Percentiles rank a stretch among this genome's conserved stretches.
Evolutionary conservation across 805 yeast genomes (phyloP).

Genomic region (Hanseniaspora jakobsenii): DNA sequence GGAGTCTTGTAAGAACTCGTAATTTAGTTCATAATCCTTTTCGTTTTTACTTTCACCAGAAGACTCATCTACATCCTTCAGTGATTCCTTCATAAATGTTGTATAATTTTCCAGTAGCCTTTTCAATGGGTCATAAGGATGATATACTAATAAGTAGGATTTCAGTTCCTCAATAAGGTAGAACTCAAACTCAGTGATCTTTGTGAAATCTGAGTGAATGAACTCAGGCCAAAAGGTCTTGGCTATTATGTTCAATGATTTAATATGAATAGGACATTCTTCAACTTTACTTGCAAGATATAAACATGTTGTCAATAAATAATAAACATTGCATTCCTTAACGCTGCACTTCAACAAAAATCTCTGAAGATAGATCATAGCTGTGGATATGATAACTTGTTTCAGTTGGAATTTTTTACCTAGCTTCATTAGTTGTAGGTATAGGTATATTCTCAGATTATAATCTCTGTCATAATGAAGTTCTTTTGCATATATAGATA

Average conservation of each 20-base stretch:
- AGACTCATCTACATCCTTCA: too few relatives aligned
- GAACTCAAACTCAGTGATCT: conserved; percentile 90
- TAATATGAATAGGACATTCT: conserved; percentile 87
- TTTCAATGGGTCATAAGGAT: conserved; percentile 55
- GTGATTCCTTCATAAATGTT: conserved; percentile 17
- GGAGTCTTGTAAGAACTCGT: conserved; percentile 66
- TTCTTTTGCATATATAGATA: conserved; percentile 32
- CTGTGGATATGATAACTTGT: conserved; percentile 77
- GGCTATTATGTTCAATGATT: conserved; percentile 74
- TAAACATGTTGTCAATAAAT: conserved; percentile 70
- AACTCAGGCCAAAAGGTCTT: conserved; percentile 89
- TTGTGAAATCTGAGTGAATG: conserved; percentile 81
- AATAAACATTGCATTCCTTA: conserved; percentile 70
- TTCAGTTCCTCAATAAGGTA: conserved; percentile 81
- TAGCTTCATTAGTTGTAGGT: conserved; percentile 57
- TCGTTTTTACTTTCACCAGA: not conserved
- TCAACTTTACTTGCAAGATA: conserved; percentile 89
- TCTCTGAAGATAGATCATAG: conserved; percentile 73
- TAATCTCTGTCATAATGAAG: conserved; percentile 37
- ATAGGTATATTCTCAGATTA: conserved; percentile 66
- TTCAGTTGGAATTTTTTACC: conserved; percentile 70
- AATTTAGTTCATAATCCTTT: conserved; percentile 27
- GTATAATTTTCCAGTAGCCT: conserved; percentile 37
- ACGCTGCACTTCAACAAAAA: conserved; percentile 61
- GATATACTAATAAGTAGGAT: conserved; percentile 58